Conservation (phyloP, 2,329 filamentous ascomycete species). For the Fusarium secorum region DNA sequence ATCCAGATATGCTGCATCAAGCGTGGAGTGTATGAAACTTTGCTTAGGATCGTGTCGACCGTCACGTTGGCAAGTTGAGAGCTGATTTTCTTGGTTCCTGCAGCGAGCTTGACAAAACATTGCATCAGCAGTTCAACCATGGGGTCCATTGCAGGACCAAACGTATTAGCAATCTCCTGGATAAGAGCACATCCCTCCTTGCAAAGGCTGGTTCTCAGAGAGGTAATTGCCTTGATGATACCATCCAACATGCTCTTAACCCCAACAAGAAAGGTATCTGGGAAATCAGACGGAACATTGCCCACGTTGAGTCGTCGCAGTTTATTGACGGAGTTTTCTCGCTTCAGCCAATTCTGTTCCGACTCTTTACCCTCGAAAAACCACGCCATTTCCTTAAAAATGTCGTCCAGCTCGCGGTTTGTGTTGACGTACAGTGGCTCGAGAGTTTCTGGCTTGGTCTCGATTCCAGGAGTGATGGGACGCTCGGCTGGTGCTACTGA, state of each 20-base stretch:
- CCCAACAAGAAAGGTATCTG: conserved; percentile 71
- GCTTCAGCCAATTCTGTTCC: conserved; percentile 88
- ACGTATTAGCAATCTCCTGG: conserved; percentile 81
- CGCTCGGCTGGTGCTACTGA: conserved; percentile 57
- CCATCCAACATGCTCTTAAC: conserved; percentile 83
- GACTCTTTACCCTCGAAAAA: conserved; percentile 88
- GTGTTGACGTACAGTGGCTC: conserved; percentile 87
- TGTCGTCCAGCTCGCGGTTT: conserved; percentile 85
- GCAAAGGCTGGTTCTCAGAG: conserved; percentile 87
- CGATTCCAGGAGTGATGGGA: conserved; percentile 68
- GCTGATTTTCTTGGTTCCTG: conserved; percentile 89
- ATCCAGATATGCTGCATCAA: conserved; percentile 85
- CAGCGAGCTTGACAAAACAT: conserved; percentile 86
- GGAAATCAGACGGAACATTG: conserved; percentile 81
- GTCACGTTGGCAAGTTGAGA: conserved; percentile 83
- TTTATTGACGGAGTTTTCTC: conserved; percentile 82
- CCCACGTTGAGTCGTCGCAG: conserved; percentile 82
- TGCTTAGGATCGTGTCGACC: conserved; percentile 81
- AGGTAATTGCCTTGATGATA: conserved; percentile 84
- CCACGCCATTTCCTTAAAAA: conserved; percentile 80
- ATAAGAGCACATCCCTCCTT: conserved; percentile 85
- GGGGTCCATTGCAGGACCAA: conserved; percentile 81
- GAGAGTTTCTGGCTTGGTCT: conserved; percentile 71
- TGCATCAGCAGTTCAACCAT: conserved; percentile 93
- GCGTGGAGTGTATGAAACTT: conserved; percentile 79